Base-by-base conservation (phyloP, 805 yeast species). In the Nakazawaea pomicola region DNA sequence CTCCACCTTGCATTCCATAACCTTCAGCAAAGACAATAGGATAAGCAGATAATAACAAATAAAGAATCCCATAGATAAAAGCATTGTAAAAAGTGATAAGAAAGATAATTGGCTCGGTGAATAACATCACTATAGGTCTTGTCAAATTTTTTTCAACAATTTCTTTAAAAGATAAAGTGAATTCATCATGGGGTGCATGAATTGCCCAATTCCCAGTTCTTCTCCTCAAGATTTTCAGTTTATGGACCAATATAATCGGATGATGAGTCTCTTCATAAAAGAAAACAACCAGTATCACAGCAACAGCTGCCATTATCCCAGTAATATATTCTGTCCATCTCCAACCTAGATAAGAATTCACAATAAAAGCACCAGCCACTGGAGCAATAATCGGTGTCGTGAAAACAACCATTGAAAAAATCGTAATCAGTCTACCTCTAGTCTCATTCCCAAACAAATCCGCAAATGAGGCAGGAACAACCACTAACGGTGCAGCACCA, bases 401-500 rank as follows among this genome's bases (percentile, higher is more conserved):
- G 49, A 85, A 83, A 27, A 87, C 86, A 34, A 81, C 77, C 65
- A 83, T 70, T 1, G 87, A 69, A 52, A 88, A 88, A 14, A 81
- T 47, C 7, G 80, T 67, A 51, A 87, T 68, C 21, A 95, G 95
- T 38, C 70, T 73, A 51, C 96, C 96, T 63, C 96, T 76, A 19
- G 68, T 56, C 29, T 57, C 58, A 43, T 78, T 77, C 49, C 74
- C 75, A 56, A 78, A 87, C 70, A 87, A 70, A 59, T 89, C 96
- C 6, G 95, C 84, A 67, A 87, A 81, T 0, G 83, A 74, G 37
- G 95, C 96, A 20, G 95, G 95, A 8, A 80, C 89, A 29, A 86
- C 87, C 21, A 85, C 91, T 54, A 89, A 60, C 1, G 95, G 88
- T 30, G 93, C 88, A 16, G 93, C 87, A 49, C 95, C 96, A 43